A percentile compares a stretch with the other conserved stretches of the same genome.
Conservation (phyloP, 148 eudicot species). For the Simmondsia chinensis region DNA sequence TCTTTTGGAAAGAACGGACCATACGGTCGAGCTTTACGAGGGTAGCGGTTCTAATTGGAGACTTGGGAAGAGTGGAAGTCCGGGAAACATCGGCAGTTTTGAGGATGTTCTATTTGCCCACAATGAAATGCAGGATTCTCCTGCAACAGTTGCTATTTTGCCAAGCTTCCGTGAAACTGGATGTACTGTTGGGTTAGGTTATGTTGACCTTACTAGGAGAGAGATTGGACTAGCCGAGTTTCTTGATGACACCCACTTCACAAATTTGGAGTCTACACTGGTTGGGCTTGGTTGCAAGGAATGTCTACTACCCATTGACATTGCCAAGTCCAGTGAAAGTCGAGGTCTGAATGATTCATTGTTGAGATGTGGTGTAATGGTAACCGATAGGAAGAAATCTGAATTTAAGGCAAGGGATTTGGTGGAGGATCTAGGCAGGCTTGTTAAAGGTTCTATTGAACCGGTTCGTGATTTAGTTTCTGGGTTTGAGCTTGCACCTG, state of each 20-base stretch:
- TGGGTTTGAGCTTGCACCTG: constrained; percentile 75
- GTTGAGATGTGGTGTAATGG: constrained; percentile 90
- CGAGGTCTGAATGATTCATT: constrained; percentile 73
- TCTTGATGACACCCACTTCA: constrained; percentile 90
- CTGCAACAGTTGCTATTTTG: constrained; percentile 67
- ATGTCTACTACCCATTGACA: constrained; percentile 75
- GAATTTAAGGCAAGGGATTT: constrained; percentile 81
- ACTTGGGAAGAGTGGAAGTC: constrained; percentile 83
- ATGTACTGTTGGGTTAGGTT: constrained; percentile 73
- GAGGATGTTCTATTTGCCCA: constrained; percentile 91
- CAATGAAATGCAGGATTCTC: constrained; percentile 97
- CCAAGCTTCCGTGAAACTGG: constrained; percentile 65
- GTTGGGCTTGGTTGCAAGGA: constrained; percentile 94
- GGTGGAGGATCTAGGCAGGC: constrained; percentile 85
- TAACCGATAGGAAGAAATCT: constrained; percentile 77
- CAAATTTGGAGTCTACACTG: constrained; percentile 82
- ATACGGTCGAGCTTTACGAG: constrained; percentile 80
- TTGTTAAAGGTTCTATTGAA: constrained; percentile 84
- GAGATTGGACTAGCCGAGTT: constrained; percentile 66
- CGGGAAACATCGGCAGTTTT: constrained; percentile 90
- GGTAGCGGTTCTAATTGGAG: constrained; percentile 88
- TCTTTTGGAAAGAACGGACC: constrained; percentile 92
- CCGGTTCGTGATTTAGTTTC: constrained; percentile 81
- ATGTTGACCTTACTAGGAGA: constrained; percentile 66
- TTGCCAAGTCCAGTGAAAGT: constrained; percentile 48